Percentiles rank a stretch among this genome's conserved stretches.
Conservation (phyloP, 2,329 filamentous ascomycete species). For the Xylariaceae sp. region DNA sequence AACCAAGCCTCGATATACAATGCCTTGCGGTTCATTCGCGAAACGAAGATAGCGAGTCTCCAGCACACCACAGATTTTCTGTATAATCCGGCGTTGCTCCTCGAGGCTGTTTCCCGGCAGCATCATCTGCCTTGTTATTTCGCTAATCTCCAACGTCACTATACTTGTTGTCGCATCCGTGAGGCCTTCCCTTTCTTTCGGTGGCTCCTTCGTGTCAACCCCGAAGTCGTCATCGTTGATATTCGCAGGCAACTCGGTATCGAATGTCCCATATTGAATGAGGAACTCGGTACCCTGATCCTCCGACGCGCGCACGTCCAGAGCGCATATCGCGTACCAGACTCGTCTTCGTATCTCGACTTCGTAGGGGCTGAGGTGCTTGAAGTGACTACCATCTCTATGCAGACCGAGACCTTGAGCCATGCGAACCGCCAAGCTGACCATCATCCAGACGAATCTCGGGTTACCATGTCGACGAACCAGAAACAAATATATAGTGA, state of each 20-base stretch:
- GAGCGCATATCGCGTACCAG: constrained; percentile 56
- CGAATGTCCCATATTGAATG: constrained; percentile 53
- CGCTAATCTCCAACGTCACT: constrained; percentile 35
- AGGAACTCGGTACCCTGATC: constrained; percentile 59
- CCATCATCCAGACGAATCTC: constrained; percentile 50
- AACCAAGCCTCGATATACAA: constrained; percentile 37
- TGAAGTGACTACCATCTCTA: constrained; percentile 51
- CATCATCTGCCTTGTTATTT: constrained; percentile 37
- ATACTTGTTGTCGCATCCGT: constrained; percentile 43
- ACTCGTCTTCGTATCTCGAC: constrained; percentile 54
- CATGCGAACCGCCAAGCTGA: constrained; percentile 53
- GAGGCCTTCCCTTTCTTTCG: constrained; percentile 37
- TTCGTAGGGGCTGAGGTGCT: constrained; percentile 50
- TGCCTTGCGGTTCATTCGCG: constrained; percentile 29
- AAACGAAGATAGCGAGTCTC: constrained; percentile 41
- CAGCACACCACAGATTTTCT: constrained; percentile 29
- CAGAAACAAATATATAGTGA: constrained; percentile 45
- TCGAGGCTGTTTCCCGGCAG: constrained; percentile 33
- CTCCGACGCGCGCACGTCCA: constrained; percentile 57
- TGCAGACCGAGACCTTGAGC: constrained; percentile 57
- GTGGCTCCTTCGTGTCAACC: constrained; percentile 32
- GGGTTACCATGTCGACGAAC: constrained; percentile 43
- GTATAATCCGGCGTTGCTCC: constrained; percentile 34
- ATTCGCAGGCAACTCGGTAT: constrained; percentile 49
- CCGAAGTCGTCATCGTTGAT: constrained; percentile 45